These are phyloP conservation scores for Pelargonium myrrhifolium DNA, from an alignment of 441 rosid genomes.

Conservation along the genomic window DNA sequence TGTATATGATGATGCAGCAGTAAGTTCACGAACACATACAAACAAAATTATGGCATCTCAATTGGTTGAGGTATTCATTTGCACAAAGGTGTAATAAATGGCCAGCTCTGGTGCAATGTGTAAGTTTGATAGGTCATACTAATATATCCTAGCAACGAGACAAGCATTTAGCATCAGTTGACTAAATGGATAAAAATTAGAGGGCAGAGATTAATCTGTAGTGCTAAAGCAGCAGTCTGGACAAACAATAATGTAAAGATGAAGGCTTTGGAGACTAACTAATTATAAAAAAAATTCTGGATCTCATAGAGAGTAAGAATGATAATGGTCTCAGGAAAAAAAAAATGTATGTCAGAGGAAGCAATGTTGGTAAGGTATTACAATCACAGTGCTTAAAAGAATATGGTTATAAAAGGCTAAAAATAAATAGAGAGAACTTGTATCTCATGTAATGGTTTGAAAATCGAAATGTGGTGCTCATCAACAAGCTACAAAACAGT, in stretches of 20 bases:
- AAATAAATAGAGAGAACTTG: too few relatives aligned
- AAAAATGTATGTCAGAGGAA: neutral
- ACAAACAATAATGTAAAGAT: neutral
- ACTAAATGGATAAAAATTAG: neutral
- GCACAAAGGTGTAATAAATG: slow-evolving; percentile 2
- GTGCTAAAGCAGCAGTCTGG: neutral
- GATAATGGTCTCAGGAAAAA: too few relatives aligned
- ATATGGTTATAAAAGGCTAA: neutral
- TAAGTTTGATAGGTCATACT: slow-evolving; percentile 6
- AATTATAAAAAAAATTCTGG: neutral
- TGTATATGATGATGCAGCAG: slow-evolving; percentile 57
- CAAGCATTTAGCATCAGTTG: neutral
- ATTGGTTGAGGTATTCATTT: neutral
- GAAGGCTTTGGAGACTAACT: neutral
- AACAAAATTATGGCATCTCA: slow-evolving; percentile 10
- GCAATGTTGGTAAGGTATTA: neutral
- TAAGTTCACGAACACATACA: slow-evolving; percentile 30
- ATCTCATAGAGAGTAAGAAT: too few relatives aligned
- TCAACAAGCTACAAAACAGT: too few relatives aligned
- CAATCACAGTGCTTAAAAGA: neutral
- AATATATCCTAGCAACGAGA: neutral
- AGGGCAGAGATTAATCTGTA: neutral
- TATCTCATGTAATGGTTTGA: too few relatives aligned
- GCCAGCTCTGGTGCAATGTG: neutral
- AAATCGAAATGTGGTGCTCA: too few relatives aligned